Conservation (phyloP, 768 basidiomycete genomes). For the Coprinopsis strossmayeri region DNA sequence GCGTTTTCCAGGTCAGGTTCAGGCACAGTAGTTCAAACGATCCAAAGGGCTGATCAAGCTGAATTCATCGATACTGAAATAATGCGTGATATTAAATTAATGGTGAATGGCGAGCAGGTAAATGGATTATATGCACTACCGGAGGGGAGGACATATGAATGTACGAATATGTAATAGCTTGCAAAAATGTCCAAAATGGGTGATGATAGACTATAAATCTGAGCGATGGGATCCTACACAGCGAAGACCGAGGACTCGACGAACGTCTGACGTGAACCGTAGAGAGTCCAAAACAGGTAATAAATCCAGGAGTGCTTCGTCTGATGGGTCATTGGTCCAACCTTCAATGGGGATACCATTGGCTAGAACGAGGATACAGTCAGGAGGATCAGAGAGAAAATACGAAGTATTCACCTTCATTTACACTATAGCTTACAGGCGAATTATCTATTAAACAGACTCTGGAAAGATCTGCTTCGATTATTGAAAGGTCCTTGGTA, state of each 20-base stretch:
- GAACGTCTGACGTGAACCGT: conserved; percentile 92
- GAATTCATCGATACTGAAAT: background rate
- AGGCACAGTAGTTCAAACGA: no score
- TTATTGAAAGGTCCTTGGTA: conserved; percentile 84
- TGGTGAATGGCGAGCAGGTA: background rate
- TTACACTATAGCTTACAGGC: conserved; percentile 84
- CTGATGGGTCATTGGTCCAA: conserved; percentile 96
- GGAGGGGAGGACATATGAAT: background rate
- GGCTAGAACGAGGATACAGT: conserved; percentile 43
- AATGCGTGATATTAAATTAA: background rate
- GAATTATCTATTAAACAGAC: conserved; percentile 97
- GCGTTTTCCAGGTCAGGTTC: no score
- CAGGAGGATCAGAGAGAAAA: background rate
- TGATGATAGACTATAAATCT: conserved; percentile 1
- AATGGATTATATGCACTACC: background rate
- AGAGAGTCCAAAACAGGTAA: conserved; percentile 93
- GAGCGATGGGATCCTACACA: conserved; percentile 27
- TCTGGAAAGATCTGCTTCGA: conserved; percentile 87
- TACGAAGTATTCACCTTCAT: conserved; percentile 66
- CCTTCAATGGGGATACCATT: conserved; percentile 99
- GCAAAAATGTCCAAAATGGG: background rate
- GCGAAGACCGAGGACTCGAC: conserved; percentile 76
- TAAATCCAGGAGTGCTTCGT: conserved; percentile 93
- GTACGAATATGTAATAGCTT: background rate
- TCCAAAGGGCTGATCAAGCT: no score